phyloP scores from a whole-genome alignment of 345 rosid species.

The Mangifera indica region DNA sequence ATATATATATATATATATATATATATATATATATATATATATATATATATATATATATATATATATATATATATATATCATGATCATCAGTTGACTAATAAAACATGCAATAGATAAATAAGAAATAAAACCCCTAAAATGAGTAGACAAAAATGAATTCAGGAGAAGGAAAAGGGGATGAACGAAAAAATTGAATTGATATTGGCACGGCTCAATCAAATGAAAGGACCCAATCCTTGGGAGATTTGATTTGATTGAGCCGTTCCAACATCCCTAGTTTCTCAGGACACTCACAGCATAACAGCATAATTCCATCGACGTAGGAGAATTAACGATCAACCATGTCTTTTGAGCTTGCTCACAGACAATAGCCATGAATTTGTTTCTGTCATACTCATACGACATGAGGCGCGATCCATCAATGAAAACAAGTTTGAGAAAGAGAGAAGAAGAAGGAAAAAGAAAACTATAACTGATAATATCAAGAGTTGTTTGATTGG shows the following conservation, averaged over 20 bases:
- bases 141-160: not conserved
- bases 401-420: not conserved
- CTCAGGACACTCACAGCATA: conserved; percentile 12
- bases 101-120: too few relatives aligned
- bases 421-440: not conserved
- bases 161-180: not conserved
- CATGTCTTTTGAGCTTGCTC: not conserved
- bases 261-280: conserved; percentile 51
- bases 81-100: too few relatives aligned
- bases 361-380: not conserved
- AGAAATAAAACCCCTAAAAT: not conserved
- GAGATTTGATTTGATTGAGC: conserved; percentile 65
- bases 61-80: too few relatives aligned
- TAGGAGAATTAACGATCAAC: not conserved
- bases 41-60: too few relatives aligned
- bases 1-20: too few relatives aligned
- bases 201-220: conserved; percentile 90
- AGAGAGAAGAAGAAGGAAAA: not conserved
- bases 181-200: conserved; percentile 27
- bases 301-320: not conserved
- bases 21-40: too few relatives aligned
- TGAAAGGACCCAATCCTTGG: conserved; percentile 45
- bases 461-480: not conserved
- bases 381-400: not conserved
- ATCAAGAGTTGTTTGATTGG: not conserved